These are phyloP conservation scores for Pyricularia pennisetigena DNA, from an alignment of 2,329 filamentous ascomycete genomes.

Conservation along the genomic window DNA sequence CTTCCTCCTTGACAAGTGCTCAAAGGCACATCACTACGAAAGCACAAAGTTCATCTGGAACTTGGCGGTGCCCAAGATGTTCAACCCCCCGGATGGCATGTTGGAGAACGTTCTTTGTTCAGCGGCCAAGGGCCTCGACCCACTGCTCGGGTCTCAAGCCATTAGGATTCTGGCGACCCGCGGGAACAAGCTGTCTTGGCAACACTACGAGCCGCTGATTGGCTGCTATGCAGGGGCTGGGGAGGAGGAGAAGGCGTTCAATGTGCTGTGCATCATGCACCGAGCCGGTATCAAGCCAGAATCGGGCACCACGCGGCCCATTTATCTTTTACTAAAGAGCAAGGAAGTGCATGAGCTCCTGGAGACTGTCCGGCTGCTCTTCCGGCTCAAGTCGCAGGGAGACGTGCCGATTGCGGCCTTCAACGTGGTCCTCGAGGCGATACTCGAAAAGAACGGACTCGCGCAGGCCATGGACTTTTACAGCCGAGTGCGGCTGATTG, in stretches of 20 bases:
- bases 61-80: constrained; percentile 34
- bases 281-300: constrained; percentile 49
- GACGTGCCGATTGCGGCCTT: constrained; percentile 26
- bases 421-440: constrained; percentile 29
- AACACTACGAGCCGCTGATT: constrained; percentile 74
- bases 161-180: constrained; percentile 55
- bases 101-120: constrained; percentile 54
- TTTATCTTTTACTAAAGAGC: constrained; percentile 43
- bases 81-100: constrained; percentile 33
- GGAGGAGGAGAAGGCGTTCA: constrained; percentile 57
- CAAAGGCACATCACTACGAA: constrained; percentile 50
- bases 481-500: constrained; percentile 24
- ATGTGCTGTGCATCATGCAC: constrained; percentile 64
- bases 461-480: constrained; percentile 24
- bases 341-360: constrained; percentile 20
- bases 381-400: constrained; percentile 31
- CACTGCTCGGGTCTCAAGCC: constrained; percentile 58
- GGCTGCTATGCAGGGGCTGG: constrained; percentile 53
- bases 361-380: constrained; percentile 42
- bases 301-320: constrained; percentile 48
- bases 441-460: constrained; percentile 10
- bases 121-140: constrained; percentile 59
- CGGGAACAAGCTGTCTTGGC: constrained; percentile 44
- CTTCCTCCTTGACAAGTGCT: constrained; percentile 67
- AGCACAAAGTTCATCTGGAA: constrained; percentile 66